Evolutionary conservation across 2,329 filamentous ascomycete species (phyloP), one percentile per base, ranked within the genome.

Genomic region (Aspergillus piperis): DNA sequence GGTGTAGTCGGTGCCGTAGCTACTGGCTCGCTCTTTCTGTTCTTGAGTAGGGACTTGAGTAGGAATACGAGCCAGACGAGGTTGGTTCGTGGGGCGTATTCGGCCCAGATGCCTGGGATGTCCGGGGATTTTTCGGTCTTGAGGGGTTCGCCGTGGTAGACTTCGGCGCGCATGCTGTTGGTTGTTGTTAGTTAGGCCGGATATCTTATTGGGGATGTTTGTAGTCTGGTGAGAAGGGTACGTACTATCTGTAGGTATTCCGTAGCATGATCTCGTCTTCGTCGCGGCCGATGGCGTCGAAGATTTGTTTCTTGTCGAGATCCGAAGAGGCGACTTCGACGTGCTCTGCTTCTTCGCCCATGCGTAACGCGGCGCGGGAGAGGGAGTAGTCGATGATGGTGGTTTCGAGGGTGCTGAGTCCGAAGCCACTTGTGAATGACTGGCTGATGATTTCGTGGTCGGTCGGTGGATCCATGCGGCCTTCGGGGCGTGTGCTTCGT

Each of bases 361-460:
- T 48, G 7, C 67, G 55, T 60, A 88, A 75, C 23, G 82, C 79
- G 2, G 85, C 85, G n/a, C 87, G 83, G 1, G 86, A 88, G 38
- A 89, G 80, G 1, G 87, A 88, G 71, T 89, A 89, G 71, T 89
- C 87, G 65, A 89, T 89, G 23, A 89, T 81, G 0, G 87, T 88
- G 1, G 85, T 85, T 65, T 87, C 83, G 3, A 88, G 73, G 1
- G 78, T 78, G 13, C 84, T 85, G 59, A 85, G 79, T 2, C 81
- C 80, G 23, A 87, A 75, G 19, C 75, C 75, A 60, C 81, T 73
- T 2, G 71, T 69, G 17, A 72, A 73, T n/a, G 69, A 62, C 11
- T 72, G 66, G 19, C 68, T 64, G 17, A 67, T 68, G 41, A 74
- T 63, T 2, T 73, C 70, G 15, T 73, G 57, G 38, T 75, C 69